Base-by-base conservation (phyloP, 345 rosid genomes). In the Conringia planisiliqua region DNA sequence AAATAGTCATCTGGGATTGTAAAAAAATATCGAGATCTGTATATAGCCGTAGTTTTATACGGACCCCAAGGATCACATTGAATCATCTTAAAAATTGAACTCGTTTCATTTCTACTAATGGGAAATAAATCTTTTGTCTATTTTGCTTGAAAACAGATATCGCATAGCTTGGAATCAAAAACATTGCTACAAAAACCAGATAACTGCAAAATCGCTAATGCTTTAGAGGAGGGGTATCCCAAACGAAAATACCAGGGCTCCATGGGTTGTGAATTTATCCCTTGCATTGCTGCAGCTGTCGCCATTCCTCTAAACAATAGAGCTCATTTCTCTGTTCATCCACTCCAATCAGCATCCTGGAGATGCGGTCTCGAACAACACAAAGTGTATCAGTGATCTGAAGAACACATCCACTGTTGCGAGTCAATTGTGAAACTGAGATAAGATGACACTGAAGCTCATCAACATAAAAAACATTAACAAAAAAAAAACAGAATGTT, bases 401-500 rank as follows among this genome's bases (percentile, higher is more conserved):
- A 13, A 40, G 13, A 0, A 40, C 10, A 14, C 46, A 40, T 1
- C 46, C 16, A 12, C 16, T 40, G 5, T 40, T 6, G 1, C 42
- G 11, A 9, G 16, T 40, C 6, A 40, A 13, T 3, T 40, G 16
- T 12, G 46, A n/a, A n/a, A n/a, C n/a, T n/a, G n/a, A n/a, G n/a
- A n/a, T n/a, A n/a, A n/a, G n/a, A n/a, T n/a, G n/a, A n/a, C n/a
- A n/a, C n/a, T n/a, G n/a, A 3, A 40, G 5, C 6, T 2, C 18
- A 17, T 44, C 22, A 17, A 44, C 50, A n/a, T 5, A 16, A 10
- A 5, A 44, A 3, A 44, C 22, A 0, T n/a, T 10, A 0, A 3
- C n/a, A n/a, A n/a, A n/a, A n/a, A n/a, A 6, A 0, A 16, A 4
- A 6, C 1, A 0, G 0, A 44, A 6, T 1, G 50, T 1, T 0